phyloP scores from a whole-genome alignment of 805 yeast species.

The Candida verbasci region DNA sequence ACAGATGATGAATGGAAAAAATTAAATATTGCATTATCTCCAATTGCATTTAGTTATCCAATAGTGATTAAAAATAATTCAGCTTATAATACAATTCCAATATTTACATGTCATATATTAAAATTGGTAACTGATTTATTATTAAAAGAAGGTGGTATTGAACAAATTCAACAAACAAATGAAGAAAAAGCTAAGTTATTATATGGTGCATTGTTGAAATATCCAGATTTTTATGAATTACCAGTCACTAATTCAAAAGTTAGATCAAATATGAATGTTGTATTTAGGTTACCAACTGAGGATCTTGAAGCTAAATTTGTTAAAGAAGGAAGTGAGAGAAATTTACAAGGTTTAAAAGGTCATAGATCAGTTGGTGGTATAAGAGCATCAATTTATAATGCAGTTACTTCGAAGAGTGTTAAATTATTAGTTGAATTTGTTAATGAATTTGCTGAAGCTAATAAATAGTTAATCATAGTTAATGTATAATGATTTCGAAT shows the following conservation, averaged over 20 bases:
- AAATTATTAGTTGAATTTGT: conserved; percentile 54
- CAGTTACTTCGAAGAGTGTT: conserved; percentile 63
- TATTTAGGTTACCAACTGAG: conserved; percentile 67
- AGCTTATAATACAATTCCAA: conserved; percentile 93
- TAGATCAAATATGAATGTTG: conserved; percentile 91
- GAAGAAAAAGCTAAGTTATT: conserved; percentile 57
- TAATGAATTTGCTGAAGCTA: conserved; percentile 51
- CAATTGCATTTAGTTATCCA: conserved; percentile 86
- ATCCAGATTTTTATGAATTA: conserved; percentile 59
- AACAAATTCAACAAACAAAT: conserved; percentile 53
- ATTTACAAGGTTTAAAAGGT: conserved; percentile 82
- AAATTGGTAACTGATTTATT: conserved; percentile 69
- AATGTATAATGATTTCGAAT: not conserved
- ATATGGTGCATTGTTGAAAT: conserved; percentile 61
- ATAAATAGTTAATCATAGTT: conserved; percentile 10
- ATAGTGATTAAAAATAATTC: conserved; percentile 84
- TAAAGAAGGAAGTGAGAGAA: conserved; percentile 54
- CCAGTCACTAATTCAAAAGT: conserved; percentile 55
- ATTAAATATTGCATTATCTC: conserved; percentile 70
- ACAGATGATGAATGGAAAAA: conserved; percentile 55
- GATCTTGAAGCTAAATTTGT: conserved; percentile 69
- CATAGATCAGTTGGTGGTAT: conserved; percentile 97
- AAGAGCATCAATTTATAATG: conserved; percentile 90
- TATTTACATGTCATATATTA: conserved; percentile 83
- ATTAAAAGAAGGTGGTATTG: conserved; percentile 68